These are phyloP conservation scores for Prillingera fragicola DNA, from an alignment of 1,284 basidiomycete genomes.

Conservation along the genomic window DNA sequence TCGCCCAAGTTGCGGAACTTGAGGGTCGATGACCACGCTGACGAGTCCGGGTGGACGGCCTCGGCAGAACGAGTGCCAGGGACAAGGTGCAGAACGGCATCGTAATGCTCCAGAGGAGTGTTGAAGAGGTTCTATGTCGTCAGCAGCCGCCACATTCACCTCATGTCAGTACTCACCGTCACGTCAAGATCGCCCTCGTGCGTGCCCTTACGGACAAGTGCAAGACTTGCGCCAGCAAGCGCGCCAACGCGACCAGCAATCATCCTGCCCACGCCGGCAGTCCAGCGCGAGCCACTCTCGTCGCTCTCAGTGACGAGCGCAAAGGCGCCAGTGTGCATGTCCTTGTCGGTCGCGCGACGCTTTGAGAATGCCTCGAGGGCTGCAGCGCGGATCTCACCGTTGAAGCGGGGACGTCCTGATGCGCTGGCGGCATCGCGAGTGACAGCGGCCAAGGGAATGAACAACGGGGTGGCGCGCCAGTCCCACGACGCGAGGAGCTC, in stretches of 20 bases:
- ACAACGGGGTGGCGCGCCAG: constrained; percentile 56
- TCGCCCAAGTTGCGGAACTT: constrained; percentile 32
- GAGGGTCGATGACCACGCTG: constrained; percentile 28
- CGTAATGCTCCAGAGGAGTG: constrained; percentile 78
- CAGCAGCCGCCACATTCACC: neutral
- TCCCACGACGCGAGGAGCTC: constrained; percentile 75
- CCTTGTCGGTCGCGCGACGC: constrained; percentile 46
- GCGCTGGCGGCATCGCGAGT: constrained; percentile 33
- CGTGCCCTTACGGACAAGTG: constrained; percentile 28
- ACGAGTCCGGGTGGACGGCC: constrained; percentile 51
- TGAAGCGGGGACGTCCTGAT: constrained; percentile 40
- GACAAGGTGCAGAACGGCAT: constrained; percentile 74
- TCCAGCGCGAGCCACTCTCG: constrained; percentile 69
- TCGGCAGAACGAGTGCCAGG: constrained; percentile 63
- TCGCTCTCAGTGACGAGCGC: constrained; percentile 76
- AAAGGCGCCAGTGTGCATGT: constrained; percentile 60
- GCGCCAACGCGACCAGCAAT: constrained; percentile 65
- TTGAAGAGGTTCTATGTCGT: constrained; percentile 69
- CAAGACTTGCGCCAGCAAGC: constrained; percentile 68
- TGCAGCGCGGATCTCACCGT: constrained; percentile 53
- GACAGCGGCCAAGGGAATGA: constrained; percentile 47
- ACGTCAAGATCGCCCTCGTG: constrained; percentile 28
- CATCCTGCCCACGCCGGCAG: constrained; percentile 56
- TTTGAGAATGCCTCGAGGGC: constrained; percentile 54
- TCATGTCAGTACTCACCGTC: constrained; percentile 22